phyloP scores from a whole-genome alignment of 2,329 filamentous ascomycete species.

The Sarocladium brachiariae region DNA sequence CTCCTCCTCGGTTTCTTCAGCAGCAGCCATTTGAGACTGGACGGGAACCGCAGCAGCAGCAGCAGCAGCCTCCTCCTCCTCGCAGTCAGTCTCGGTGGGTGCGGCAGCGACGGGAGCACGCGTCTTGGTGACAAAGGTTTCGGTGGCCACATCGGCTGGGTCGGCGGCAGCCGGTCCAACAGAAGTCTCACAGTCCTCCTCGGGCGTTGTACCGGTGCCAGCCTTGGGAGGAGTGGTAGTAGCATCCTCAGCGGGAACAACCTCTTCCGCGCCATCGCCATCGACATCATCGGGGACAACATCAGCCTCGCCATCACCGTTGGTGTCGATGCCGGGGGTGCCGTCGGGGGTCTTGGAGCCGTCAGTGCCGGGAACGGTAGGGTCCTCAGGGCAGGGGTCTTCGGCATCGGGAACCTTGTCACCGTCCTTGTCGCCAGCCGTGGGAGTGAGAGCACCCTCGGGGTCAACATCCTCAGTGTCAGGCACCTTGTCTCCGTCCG shows the following conservation, averaged over 20 bases:
- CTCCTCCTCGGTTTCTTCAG: background rate
- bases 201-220: background rate
- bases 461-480: background rate
- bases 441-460: background rate
- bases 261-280: background rate
- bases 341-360: background rate
- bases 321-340: background rate
- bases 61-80: background rate
- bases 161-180: background rate
- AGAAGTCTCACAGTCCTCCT: background rate
- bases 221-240: background rate
- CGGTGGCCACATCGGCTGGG: background rate
- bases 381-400: constrained; percentile 6
- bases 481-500: background rate
- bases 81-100: background rate
- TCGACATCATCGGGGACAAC: background rate
- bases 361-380: background rate
- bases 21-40: background rate
- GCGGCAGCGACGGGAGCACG: background rate
- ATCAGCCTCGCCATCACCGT: background rate
- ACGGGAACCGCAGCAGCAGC: too few relatives aligned
- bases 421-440: constrained; percentile 1
- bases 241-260: background rate
- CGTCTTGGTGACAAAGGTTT: constrained; percentile 4
- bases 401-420: background rate